Conservation (phyloP, 2,329 filamentous ascomycete genomes). For the Colletotrichum brevisporum region DNA sequence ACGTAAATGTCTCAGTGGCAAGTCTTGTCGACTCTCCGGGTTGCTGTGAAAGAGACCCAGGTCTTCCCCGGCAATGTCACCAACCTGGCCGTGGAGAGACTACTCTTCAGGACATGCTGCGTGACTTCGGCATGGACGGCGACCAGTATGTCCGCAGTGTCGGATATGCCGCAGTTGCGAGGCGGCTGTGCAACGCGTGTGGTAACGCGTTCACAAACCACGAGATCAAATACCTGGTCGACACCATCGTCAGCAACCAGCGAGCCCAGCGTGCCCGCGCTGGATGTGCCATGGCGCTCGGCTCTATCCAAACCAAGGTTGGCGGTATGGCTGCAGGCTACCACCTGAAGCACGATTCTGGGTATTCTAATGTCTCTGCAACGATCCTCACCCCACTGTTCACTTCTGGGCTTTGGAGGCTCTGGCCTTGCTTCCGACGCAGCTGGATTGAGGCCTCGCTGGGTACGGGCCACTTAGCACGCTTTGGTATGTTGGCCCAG, state of each 20-base stretch:
- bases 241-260: conserved; percentile 95
- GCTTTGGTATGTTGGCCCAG: conserved; percentile 92
- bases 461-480: conserved; percentile 91
- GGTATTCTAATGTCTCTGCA: conserved; percentile 98
- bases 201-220: conserved; percentile 91
- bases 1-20: conserved; percentile 89
- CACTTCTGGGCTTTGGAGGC: conserved; percentile 98
- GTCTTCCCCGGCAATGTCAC: conserved; percentile 80
- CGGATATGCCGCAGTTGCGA: conserved; percentile 86
- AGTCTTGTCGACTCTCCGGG: conserved; percentile 84
- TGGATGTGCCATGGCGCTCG: conserved; percentile 93
- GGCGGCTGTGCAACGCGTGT: conserved; percentile 85
- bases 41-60: conserved; percentile 86
- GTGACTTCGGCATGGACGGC: conserved; percentile 82
- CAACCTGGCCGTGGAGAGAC: conserved; percentile 82
- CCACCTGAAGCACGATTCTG: conserved; percentile 96
- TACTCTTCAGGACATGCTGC: conserved; percentile 82
- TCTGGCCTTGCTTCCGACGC: conserved; percentile 90
- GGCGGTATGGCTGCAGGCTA: conserved; percentile 98
- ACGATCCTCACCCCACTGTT: conserved; percentile 93
- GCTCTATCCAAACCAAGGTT: conserved; percentile 93
- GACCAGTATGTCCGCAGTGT: conserved; percentile 90
- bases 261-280: conserved; percentile 93
- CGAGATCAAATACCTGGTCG: conserved; percentile 92
- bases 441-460: conserved; percentile 91